These are phyloP conservation scores for Capsicum rhomboideum DNA, from an alignment of 257 asterid genomes.

Conservation along the genomic window DNA sequence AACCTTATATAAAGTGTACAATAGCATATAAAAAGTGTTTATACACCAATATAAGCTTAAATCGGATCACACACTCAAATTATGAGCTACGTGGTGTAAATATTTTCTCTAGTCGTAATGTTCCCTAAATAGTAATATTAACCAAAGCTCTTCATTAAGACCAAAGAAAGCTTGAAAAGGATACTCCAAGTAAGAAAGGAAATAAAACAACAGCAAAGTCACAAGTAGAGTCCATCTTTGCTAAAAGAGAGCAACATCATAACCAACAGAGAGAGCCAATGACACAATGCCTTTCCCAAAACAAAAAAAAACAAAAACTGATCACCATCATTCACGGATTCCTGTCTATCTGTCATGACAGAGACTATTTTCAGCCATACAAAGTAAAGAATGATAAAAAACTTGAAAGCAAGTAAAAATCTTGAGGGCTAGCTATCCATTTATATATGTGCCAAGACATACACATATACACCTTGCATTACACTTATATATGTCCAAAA, in stretches of 20 bases:
- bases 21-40: too few species aligned
- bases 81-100: not conserved
- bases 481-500: constrained; percentile 33
- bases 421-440: constrained; percentile 19
- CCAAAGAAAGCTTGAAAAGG: not conserved
- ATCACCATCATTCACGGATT: not conserved
- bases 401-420: constrained; percentile 12
- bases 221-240: not conserved
- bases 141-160: not conserved
- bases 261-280: not conserved
- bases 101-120: too few species aligned
- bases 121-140: too few species aligned
- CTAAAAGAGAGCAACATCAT: not conserved
- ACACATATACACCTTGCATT: constrained; percentile 42
- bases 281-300: not conserved
- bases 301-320: not conserved
- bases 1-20: not conserved
- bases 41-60: too few species aligned
- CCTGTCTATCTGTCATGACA: not conserved
- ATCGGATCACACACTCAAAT: not conserved
- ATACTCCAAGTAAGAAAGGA: not conserved
- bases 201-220: not conserved
- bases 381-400: constrained; percentile 10
- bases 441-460: constrained; percentile 31
- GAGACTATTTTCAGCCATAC: not conserved